Evolutionary conservation across 2,329 filamentous ascomycete species (phyloP), one percentile per base, ranked within the genome.

Genomic region (Triangularia verruculosa): DNA sequence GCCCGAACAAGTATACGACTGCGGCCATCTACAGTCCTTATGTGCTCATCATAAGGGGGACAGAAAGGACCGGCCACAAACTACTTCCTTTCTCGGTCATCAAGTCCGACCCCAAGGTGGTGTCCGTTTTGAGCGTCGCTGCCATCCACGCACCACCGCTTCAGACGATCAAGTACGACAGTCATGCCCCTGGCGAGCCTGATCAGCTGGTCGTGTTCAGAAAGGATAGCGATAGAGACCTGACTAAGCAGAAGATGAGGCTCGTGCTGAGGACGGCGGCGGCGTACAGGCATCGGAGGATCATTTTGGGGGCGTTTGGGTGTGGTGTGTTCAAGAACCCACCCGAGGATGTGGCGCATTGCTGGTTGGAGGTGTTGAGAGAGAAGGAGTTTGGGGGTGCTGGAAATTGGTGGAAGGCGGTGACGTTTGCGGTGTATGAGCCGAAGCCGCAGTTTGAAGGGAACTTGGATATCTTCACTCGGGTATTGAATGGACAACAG

Each of bases 291-390:
- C 86, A 90, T 69, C 77, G 80, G 22, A 78, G 82, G 67, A 74
- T 92, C 8, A 84, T 92, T 4, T 78, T 92, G 1, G 89, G 89
- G 0, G 88, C 89, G 0, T 71, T 92, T 57, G 89, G 89, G 0
- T 92, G 89, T 69, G 89, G 89, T 3, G 87, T 83, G 0, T 90
- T 89, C 72, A 69, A 68, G 0, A 89, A 91, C 71, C 89, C 89
- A 8, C 79, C 80, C 0, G 74, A 77, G 30, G 85, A 86, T 65
- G 84, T 91, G n/a, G 87, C 85, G 1, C 64, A 76, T 32, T 87
- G 86, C 68, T 92, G 88, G 81, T 72, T 78, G 27, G 82, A 86
- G 69, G 86, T 90, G 32, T 75, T 91, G 61, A 63, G 71, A 28
- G 86, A 91, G 71, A 39, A 66, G 0, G 88, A 91, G 75, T 90